phyloP scores from a whole-genome alignment of 345 rosid species.

The Cardamine resedifolia region DNA sequence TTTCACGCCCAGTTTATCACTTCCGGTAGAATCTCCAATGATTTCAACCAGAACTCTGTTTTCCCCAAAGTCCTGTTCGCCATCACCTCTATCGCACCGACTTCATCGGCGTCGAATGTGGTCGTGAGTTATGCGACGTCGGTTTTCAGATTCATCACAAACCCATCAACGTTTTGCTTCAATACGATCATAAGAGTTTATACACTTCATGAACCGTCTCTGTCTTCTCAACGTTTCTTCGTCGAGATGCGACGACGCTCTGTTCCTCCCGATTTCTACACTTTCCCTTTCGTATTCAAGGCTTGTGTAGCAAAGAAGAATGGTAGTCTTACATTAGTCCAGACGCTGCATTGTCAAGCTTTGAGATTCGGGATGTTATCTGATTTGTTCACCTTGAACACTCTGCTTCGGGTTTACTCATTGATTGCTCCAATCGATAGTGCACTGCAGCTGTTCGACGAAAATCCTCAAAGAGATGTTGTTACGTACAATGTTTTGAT shows the following conservation, averaged over 20 bases:
- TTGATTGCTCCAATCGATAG: not conserved
- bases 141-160: conserved; percentile 43
- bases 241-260: conserved; percentile 54
- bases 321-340: conserved; percentile 24
- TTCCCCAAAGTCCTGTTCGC: conserved; percentile 47
- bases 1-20: conserved; percentile 32
- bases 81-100: conserved; percentile 36
- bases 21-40: conserved; percentile 23
- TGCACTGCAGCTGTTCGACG: conserved; percentile 54
- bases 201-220: conserved; percentile 52
- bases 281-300: conserved; percentile 66
- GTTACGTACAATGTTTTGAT: conserved; percentile 63
- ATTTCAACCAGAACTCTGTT: conserved; percentile 14
- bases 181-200: conserved; percentile 54
- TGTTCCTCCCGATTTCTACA: conserved; percentile 57
- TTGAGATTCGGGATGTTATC: conserved; percentile 50
- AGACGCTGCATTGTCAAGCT: conserved; percentile 53
- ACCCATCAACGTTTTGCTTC: conserved; percentile 61
- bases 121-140: conserved; percentile 45
- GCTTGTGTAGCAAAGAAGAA: conserved; percentile 52
- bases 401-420: conserved; percentile 47
- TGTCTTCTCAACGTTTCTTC: conserved; percentile 53
- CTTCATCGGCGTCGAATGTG: conserved; percentile 3
- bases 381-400: conserved; percentile 56
- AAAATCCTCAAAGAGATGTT: conserved; percentile 53